phyloP scores from a whole-genome alignment of 345 rosid species.

The Syzygium oleosum region DNA sequence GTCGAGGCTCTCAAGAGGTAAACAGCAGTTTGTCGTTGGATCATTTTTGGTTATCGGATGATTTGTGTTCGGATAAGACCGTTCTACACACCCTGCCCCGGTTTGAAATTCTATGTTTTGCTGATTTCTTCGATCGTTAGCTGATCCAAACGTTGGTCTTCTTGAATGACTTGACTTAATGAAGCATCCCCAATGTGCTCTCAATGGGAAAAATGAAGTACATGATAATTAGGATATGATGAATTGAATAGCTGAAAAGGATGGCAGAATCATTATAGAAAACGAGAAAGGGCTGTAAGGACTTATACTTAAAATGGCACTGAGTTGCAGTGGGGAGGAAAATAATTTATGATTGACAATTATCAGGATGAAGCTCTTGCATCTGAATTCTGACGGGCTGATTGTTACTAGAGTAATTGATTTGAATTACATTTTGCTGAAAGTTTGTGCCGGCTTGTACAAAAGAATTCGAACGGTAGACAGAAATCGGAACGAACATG shows the following conservation, averaged over 20 bases:
- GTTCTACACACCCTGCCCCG: neutral
- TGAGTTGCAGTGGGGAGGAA: neutral
- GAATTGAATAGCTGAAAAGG: neutral
- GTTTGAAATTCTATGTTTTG: neutral
- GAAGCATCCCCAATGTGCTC: neutral
- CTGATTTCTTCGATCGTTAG: neutral
- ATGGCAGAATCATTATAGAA: neutral
- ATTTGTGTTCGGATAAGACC: neutral
- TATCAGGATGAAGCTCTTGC: neutral
- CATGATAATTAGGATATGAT: neutral
- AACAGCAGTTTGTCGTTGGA: neutral
- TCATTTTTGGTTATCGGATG: neutral
- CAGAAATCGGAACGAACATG: neutral
- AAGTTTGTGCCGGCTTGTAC: neutral
- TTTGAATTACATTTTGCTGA: neutral
- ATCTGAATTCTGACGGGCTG: neutral
- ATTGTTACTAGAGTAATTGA: neutral
- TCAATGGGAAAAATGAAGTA: neutral
- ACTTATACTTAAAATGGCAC: neutral
- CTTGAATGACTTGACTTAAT: neutral
- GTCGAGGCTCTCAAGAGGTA: neutral
- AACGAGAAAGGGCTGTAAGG: neutral
- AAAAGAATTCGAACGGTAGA: neutral
- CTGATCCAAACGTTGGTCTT: neutral
- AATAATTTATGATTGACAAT: neutral